phyloP scores from a whole-genome alignment of 2,329 filamentous ascomycete genomes.

The Phialophora chinensis region DNA sequence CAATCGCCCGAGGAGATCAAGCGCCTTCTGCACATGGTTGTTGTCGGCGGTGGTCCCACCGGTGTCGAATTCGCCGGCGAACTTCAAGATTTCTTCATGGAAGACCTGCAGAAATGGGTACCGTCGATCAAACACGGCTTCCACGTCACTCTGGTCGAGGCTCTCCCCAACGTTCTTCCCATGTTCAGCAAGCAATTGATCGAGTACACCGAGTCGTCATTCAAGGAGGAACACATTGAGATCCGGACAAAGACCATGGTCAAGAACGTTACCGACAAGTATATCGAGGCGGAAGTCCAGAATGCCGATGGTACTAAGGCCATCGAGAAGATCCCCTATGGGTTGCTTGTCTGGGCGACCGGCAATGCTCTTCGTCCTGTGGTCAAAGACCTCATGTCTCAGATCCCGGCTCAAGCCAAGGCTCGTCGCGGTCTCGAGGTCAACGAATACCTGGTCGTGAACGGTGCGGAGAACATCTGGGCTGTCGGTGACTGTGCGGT shows the following conservation, averaged over 20 bases:
- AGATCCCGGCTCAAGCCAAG: slow-evolving; percentile 93
- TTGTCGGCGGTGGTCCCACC: slow-evolving; percentile 89
- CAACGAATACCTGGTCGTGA: slow-evolving; percentile 98
- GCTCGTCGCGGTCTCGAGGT: slow-evolving; percentile 93
- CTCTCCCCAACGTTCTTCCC: slow-evolving; percentile 91
- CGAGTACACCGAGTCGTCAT: slow-evolving; percentile 98
- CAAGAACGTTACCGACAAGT: slow-evolving; percentile 92
- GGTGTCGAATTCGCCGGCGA: slow-evolving; percentile 99
- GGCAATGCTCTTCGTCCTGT: slow-evolving; percentile 91
- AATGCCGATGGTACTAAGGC: slow-evolving; percentile 84
- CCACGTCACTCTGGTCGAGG: slow-evolving; percentile 96
- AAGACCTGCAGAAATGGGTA: slow-evolving; percentile 97
- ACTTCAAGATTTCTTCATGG: slow-evolving; percentile 97
- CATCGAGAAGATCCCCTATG: slow-evolving; percentile 83
- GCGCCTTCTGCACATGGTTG: slow-evolving; percentile 97
- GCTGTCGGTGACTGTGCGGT: slow-evolving; percentile 96
- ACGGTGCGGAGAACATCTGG: slow-evolving; percentile 97
- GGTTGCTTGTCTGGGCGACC: slow-evolving; percentile 96
- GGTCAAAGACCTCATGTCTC: slow-evolving; percentile 86
- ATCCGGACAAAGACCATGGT: slow-evolving; percentile 99
- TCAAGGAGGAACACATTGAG: slow-evolving; percentile 97
- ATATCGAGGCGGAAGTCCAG: slow-evolving; percentile 85
- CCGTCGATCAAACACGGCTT: slow-evolving; percentile 94
- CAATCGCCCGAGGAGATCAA: slow-evolving; percentile 86
- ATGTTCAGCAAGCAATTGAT: slow-evolving; percentile 99